Evolutionary conservation across 306 rosid genomes (phyloP), one percentile per base, ranked within the genome.

Genomic region (Vigna angularis): DNA sequence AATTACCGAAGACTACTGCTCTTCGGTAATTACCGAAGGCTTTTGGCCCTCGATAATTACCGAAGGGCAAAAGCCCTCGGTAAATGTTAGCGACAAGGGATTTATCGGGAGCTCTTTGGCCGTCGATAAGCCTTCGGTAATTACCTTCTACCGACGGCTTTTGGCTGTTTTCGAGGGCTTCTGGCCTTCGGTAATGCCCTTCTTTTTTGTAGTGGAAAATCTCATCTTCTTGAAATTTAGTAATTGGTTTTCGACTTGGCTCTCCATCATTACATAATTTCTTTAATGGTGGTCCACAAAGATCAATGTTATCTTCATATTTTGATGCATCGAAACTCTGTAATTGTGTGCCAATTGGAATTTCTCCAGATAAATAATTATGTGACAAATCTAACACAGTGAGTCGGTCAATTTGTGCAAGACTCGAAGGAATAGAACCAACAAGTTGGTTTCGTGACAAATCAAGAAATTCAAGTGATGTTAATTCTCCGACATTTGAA

Each of bases 271-370:
- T 5, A 4, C 83, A 80, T 12, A 11, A 4, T 28, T 52, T 52
- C 0, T 24, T 1, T 7, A 74, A 80, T 56, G 76, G 84, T 2
- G 13, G 17, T 8, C 84, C 85, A 61, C 81, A 81, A 0, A 81
- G 84, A 20, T 45, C 17, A 3, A 6, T 6, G 49, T 81, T 81
- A 6, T 14, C 66, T 32, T 67, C 76, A 67, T 66, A 81, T 11
- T 38, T 44, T 0, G 75, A 38, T 11, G 44, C 66, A 44, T 65
- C 7, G n/a, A 81, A 67, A 34, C 80, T 67, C 12, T 81, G 80
- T 3, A 81, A 44, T 1, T 81, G 80, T 0, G 84, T 73, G 8
- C 84, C 34, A 7, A 4, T 57, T 36, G 83, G 83, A 38, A 79
- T 79, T 32, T 24, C 2, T 40, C 79, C 83, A 7, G 11, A n/a